A percentile compares a stretch with the other conserved stretches of the same genome.
phyloP scores from a whole-genome alignment of 2,329 filamentous ascomycete species.

The Aspergillus fumigatus region DNA sequence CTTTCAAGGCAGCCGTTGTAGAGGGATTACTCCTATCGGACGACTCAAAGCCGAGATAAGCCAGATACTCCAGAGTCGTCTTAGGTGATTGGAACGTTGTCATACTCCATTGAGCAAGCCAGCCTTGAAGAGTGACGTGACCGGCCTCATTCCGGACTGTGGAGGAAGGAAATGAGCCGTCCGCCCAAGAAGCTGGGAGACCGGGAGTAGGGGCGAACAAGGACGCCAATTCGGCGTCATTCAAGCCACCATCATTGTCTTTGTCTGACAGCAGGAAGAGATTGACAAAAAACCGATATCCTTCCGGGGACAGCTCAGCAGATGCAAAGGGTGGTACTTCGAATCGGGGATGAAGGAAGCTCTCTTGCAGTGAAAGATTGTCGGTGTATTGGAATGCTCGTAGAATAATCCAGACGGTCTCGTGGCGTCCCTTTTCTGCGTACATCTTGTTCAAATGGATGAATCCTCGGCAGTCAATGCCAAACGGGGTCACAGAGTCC shows the following conservation, averaged over 20 bases:
- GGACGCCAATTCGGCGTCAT: constrained; percentile 75
- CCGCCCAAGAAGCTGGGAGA: constrained; percentile 78
- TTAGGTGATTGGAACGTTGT: constrained; percentile 95
- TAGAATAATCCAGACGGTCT: constrained; percentile 97
- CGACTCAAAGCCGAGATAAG: constrained; percentile 91
- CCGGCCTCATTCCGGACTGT: constrained; percentile 94
- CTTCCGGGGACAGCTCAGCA: constrained; percentile 86
- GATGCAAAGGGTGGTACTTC: constrained; percentile 91
- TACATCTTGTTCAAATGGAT: constrained; percentile 91
- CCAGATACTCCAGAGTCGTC: constrained; percentile 91
- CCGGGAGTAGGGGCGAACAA: constrained; percentile 93
- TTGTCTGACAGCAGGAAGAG: constrained; percentile 93
- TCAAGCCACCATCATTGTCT: constrained; percentile 93
- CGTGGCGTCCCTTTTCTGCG: constrained; percentile 93
- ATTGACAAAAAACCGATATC: constrained; percentile 97
- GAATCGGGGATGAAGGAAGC: constrained; percentile 86
- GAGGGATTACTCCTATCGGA: constrained; percentile 65
- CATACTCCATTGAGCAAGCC: constrained; percentile 99
- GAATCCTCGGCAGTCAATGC: constrained; percentile 80
- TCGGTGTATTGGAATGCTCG: constrained; percentile 95
- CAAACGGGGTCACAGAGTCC: constrained; percentile 59
- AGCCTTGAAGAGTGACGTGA: constrained; percentile 91
- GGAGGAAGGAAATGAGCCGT: constrained; percentile 84
- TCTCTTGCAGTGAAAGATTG: constrained; percentile 85
- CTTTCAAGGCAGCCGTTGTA: constrained; percentile 79